These are phyloP conservation scores for Hansenula anomala DNA, from an alignment of 1,139 yeast genomes.

Conservation along the genomic window DNA sequence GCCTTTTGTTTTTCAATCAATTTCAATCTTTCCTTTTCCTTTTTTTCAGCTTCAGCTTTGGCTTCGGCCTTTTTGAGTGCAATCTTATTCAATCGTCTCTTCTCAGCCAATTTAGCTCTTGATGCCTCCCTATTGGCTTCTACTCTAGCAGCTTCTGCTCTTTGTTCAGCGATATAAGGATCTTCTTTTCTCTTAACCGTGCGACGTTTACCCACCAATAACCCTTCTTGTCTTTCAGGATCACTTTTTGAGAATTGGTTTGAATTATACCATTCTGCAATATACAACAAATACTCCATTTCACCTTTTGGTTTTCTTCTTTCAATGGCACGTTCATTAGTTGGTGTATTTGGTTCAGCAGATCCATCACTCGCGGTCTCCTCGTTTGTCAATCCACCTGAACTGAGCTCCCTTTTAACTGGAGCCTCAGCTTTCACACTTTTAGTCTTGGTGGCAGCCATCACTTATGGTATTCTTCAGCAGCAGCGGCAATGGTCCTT, in stretches of 20 bases:
- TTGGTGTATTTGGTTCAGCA: background rate
- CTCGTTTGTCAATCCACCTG: background rate
- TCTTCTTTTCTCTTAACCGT: conserved; percentile 1
- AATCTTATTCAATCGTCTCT: too few species aligned
- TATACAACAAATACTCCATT: background rate
- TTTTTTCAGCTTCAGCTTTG: conserved; percentile 5
- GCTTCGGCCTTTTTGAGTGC: too few species aligned
- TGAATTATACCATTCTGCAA: background rate
- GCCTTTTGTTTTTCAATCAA: background rate
- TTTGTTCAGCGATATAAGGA: background rate
- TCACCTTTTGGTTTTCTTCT: background rate
- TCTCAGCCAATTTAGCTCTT: too few species aligned
- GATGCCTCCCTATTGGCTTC: background rate
- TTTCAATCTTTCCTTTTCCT: conserved; percentile 1
- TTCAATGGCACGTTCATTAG: background rate
- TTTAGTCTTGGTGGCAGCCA: too few species aligned
- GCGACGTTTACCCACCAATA: conserved; percentile 4
- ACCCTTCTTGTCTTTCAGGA: conserved; percentile 1
- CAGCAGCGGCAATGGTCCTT: too few species aligned
- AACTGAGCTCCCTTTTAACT: background rate
- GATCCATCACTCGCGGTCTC: background rate
- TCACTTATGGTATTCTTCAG: too few species aligned
- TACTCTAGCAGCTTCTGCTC: conserved; percentile 1
- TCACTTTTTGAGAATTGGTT: background rate
- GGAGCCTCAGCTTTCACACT: too few species aligned